Conservation (phyloP, 805 yeast species). For the Pichia nanzhaoensis region DNA sequence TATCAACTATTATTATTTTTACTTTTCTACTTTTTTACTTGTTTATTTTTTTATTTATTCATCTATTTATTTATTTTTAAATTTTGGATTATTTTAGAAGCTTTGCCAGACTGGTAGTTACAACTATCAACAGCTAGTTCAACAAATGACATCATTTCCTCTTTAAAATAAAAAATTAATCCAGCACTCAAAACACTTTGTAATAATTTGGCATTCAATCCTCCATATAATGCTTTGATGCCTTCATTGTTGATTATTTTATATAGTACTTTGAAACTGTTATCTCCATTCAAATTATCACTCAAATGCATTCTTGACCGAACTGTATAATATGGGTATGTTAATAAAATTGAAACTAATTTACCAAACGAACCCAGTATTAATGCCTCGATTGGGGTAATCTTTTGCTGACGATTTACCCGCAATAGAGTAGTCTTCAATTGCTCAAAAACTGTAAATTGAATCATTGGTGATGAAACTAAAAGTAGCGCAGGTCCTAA, state of each 20-base stretch:
- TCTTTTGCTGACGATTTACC: constrained; percentile 29
- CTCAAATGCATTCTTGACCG: constrained; percentile 82
- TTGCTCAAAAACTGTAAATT: constrained; percentile 88
- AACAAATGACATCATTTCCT: constrained; percentile 48
- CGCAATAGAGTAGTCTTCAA: constrained; percentile 58
- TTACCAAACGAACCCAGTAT: constrained; percentile 86
- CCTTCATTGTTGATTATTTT: constrained; percentile 68
- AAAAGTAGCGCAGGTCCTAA: constrained; percentile 80
- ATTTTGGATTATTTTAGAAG: neutral
- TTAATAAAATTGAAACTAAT: constrained; percentile 77
- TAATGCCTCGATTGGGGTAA: constrained; percentile 73
- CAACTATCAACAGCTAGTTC: neutral
- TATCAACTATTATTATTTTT: no score
- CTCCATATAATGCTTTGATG: constrained; percentile 68
- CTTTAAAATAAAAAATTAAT: constrained; percentile 83
- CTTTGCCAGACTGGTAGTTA: neutral
- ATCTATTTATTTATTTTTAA: neutral
- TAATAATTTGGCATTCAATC: constrained; percentile 68
- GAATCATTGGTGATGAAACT: constrained; percentile 84
- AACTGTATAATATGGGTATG: constrained; percentile 88
- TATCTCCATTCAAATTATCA: constrained; percentile 20
- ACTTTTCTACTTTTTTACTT: neutral
- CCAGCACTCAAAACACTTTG: constrained; percentile 89
- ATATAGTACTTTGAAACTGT: constrained; percentile 38
- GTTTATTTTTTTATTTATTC: neutral